Evolutionary conservation across 805 yeast genomes (phyloP), one percentile per base, ranked within the genome.

Genomic region (Kuraishia capsulata): DNA sequence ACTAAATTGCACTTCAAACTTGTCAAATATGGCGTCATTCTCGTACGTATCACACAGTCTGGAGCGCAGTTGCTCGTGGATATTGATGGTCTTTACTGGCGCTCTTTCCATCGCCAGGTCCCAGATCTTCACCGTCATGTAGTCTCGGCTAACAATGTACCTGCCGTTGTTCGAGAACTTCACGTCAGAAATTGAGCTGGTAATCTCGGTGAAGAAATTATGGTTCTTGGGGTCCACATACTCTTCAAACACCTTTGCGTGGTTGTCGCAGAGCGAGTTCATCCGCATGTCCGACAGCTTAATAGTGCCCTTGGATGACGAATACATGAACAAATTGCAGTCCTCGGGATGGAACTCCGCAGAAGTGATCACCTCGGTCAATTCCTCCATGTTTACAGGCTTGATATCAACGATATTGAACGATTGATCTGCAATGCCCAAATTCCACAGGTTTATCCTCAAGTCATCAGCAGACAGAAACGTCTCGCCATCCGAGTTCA

Each of bases 301-400:
- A 49, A 94, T 86, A 32, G 95, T 85, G 41, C 98, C 99, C 60
- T 90, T 92, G 38, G 95, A 83, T 10, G 95, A 83, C 4, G 96
- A 81, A 64, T 92, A 90, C 88, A 90, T 88, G 62, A 92, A 90
- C 52, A 84, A 65, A 59, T 92, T 92, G 68, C 99, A 92, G 56
- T 80, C 79, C 34, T 67, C 63, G 13, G 99, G 98, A 60, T 94
- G 97, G 66, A 92, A 92, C 59, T 89, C 96, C 2, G 97, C 94
- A 53, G 89, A 76, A 14, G 99, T 92, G 47, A 92, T 90, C 38
- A 92, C 98, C 61, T 92, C 98, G 8, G 98, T 90, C 51, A 92
- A 73, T 64, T 92, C 99, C 66, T 92, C 99, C 98, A 92, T 94
- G 61, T 88, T 88, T 5, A 88, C 85, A 8, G 99, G 99, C 59